Conservation (phyloP, 345 rosid species). For the Balakata baccata region DNA sequence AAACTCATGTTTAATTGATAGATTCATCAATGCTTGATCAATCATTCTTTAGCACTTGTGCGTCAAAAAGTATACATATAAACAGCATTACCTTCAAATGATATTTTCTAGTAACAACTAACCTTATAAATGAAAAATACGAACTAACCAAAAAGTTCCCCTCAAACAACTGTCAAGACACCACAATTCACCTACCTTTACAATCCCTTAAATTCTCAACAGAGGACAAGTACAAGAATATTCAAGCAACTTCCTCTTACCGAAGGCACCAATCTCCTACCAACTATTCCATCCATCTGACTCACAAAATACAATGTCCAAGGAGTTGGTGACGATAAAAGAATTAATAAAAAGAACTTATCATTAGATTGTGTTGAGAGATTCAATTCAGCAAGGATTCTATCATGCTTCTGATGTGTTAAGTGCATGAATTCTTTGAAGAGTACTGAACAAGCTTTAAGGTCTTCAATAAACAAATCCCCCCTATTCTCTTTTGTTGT, state of each 20-base stretch:
- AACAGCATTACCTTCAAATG: background rate
- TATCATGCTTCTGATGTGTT: background rate
- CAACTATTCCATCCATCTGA: background rate
- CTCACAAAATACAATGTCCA: background rate
- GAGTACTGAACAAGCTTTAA: background rate
- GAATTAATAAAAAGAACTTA: background rate
- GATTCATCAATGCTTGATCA: background rate
- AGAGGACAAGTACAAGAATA: background rate
- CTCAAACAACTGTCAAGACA: background rate
- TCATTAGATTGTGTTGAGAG: background rate
- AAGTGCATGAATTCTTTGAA: background rate
- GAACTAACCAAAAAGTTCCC: background rate
- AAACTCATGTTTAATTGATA: background rate
- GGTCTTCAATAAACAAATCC: background rate
- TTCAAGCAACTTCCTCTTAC: background rate
- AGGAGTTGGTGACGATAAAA: background rate
- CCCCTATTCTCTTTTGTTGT: background rate
- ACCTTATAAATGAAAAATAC: background rate
- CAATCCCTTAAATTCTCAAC: background rate
- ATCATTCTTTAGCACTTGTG: background rate
- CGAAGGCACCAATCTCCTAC: background rate
- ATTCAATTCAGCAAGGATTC: background rate
- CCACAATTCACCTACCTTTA: background rate
- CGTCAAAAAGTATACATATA: background rate
- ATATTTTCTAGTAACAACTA: background rate